Evolutionary conservation across 768 basidiomycete genomes (phyloP).

Genomic region (Udeniomyces megalosporus): DNA sequence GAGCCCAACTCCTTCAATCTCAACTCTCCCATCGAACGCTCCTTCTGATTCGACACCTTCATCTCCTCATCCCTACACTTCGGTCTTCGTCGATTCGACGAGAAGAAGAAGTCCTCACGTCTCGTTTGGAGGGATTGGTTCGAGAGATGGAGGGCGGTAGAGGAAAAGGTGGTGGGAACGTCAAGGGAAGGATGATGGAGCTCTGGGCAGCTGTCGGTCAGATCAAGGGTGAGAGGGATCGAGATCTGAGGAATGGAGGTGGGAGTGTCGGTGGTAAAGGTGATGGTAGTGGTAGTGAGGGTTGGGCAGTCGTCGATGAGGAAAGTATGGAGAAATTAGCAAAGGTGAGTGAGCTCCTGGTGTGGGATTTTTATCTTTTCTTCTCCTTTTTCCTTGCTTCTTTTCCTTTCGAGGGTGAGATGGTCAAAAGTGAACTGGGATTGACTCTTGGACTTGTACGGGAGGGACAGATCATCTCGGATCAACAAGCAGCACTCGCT

Average conservation of each 20-base stretch:
- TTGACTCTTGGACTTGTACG: too few relatives aligned
- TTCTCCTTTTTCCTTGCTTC: background rate
- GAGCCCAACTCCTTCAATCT: slow-evolving; percentile 11
- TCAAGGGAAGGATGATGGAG: slow-evolving; percentile 25
- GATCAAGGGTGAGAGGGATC: slow-evolving; percentile 19
- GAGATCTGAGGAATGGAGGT: slow-evolving; percentile 11
- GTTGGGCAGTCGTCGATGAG: slow-evolving; percentile 21
- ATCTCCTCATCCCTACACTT: slow-evolving; percentile 23
- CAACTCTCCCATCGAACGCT: slow-evolving; percentile 24
- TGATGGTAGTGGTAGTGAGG: slow-evolving; percentile 6
- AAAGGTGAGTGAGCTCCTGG: slow-evolving; percentile 17
- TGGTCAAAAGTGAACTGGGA: too few relatives aligned
- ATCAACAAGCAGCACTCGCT: slow-evolving; percentile 11
- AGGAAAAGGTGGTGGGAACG: slow-evolving; percentile 14
- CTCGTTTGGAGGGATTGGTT: slow-evolving; percentile 21
- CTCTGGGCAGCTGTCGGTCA: slow-evolving; percentile 27
- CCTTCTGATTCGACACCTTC: slow-evolving; percentile 22
- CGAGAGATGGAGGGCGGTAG: slow-evolving; percentile 23
- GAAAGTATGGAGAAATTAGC: slow-evolving; percentile 21
- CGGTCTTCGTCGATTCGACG: slow-evolving; percentile 23
- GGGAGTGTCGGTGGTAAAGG: background rate
- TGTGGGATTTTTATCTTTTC: background rate
- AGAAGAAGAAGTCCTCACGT: slow-evolving; percentile 22
- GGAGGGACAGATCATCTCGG: slow-evolving; percentile 15
- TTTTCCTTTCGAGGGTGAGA: background rate